These are phyloP conservation scores for button mushroom (Agaricus bisporus) DNA, from an alignment of 768 basidiomycete species.

Conservation along the genomic window DNA sequence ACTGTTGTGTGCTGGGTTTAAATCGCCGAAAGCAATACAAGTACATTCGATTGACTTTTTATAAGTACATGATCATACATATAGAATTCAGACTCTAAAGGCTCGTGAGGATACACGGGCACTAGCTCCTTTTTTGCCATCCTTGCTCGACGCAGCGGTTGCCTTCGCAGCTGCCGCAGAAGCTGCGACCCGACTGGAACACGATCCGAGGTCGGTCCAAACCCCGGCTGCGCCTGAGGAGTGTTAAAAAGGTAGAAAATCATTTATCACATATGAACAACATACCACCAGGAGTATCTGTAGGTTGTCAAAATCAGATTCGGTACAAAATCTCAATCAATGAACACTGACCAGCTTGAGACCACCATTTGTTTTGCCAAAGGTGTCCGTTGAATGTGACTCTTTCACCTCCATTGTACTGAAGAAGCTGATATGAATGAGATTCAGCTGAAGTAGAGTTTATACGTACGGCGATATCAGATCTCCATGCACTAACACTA, in stretches of 20 bases:
- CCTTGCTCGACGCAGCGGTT: neutral
- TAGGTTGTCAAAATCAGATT: neutral
- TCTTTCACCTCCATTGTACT: constrained; percentile 38
- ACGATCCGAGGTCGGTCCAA: constrained; percentile 30
- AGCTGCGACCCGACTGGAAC: constrained; percentile 10
- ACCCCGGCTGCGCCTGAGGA: constrained; percentile 22
- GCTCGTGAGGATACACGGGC: constrained; percentile 3
- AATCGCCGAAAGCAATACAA: neutral
- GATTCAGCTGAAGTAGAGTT: constrained; percentile 11
- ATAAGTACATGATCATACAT: neutral
- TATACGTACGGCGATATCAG: constrained; percentile 33
- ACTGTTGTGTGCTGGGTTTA: constrained; percentile 19
- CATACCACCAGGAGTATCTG: constrained; percentile 26
- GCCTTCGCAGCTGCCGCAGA: neutral
- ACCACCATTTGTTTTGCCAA: constrained; percentile 49
- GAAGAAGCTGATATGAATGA: neutral
- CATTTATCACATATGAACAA: neutral
- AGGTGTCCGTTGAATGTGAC: constrained; percentile 37
- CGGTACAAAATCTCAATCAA: too few species aligned
- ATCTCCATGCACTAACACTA: constrained; percentile 35
- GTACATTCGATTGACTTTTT: neutral
- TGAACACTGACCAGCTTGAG: constrained; percentile 25
- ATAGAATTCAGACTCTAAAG: neutral
- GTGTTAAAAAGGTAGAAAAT: neutral
- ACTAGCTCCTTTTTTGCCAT: neutral